Evolutionary conservation across 2,329 filamentous ascomycete species (phyloP).

Genomic region (Cadophora sp.): DNA sequence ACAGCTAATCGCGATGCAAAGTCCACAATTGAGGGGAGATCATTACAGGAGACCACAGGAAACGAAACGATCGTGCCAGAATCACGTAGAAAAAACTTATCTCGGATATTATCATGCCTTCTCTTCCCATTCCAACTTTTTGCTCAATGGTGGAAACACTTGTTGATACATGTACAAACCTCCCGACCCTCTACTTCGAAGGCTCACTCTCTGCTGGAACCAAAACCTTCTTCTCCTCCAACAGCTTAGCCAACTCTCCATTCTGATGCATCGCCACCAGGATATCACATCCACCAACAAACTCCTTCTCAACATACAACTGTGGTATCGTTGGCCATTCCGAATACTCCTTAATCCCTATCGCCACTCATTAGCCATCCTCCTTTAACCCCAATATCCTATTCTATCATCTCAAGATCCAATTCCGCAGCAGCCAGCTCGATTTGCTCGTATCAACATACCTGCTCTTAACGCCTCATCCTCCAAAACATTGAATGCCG

Average conservation of each 20-base stretch:
- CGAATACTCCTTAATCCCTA: slow-evolving; percentile 98
- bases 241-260: slow-evolving; percentile 87
- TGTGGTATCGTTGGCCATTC: slow-evolving; percentile 99
- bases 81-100: not conserved
- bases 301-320: slow-evolving; percentile 94
- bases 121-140: not conserved
- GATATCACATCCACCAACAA: slow-evolving; percentile 97
- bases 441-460: slow-evolving; percentile 50
- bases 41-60: not conserved
- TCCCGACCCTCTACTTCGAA: slow-evolving; percentile 13
- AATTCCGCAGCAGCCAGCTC: not conserved
- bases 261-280: slow-evolving; percentile 97
- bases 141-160: slow-evolving; percentile 11
- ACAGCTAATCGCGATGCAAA: not conserved
- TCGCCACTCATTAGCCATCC: slow-evolving; percentile 14
- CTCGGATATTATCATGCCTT: not conserved
- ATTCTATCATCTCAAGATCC: not conserved
- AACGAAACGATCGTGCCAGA: not conserved
- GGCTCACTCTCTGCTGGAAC: slow-evolving; percentile 44
- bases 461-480: slow-evolving; percentile 85
- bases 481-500: slow-evolving; percentile 97
- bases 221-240: slow-evolving; percentile 92
- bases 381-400: too few relatives aligned
- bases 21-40: not conserved
- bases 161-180: slow-evolving; percentile 25